These are phyloP conservation scores for Acorus gramineus DNA, from an alignment of 106 monocot genomes.

Conservation along the genomic window DNA sequence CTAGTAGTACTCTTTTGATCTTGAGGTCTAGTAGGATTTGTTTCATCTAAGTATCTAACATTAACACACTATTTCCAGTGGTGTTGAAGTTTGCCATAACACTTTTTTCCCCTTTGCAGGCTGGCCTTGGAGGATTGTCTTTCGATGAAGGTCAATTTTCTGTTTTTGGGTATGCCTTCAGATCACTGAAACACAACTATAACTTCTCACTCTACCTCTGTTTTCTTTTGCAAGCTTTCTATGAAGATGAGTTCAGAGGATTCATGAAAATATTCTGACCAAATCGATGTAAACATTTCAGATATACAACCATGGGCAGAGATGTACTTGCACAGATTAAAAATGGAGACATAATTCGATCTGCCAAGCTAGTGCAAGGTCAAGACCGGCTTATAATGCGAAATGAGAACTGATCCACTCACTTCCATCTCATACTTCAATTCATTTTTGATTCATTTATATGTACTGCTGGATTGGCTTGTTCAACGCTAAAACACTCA, in stretches of 20 bases:
- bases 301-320: constrained; percentile 62
- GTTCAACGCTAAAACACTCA: no score
- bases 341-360: constrained; percentile 75
- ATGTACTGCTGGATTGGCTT: no score
- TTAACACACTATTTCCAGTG: no score
- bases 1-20: not conserved
- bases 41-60: not conserved
- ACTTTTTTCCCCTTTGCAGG: constrained; percentile 22
- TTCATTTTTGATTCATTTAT: no score
- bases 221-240: no score
- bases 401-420: constrained; percentile 17
- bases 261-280: no score
- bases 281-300: constrained; percentile 10
- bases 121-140: constrained; percentile 85
- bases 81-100: no score
- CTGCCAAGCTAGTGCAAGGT: constrained; percentile 78
- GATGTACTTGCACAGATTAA: constrained; percentile 76
- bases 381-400: constrained; percentile 66
- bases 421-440: no score
- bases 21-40: not conserved
- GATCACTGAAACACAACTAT: not conserved
- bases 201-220: no score
- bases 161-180: constrained; percentile 62
- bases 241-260: no score
- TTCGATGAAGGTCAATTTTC: constrained; percentile 99